Evolutionary conservation across 106 monocot species (phyloP).

Genomic region (Platanthera guangdongensis): DNA sequence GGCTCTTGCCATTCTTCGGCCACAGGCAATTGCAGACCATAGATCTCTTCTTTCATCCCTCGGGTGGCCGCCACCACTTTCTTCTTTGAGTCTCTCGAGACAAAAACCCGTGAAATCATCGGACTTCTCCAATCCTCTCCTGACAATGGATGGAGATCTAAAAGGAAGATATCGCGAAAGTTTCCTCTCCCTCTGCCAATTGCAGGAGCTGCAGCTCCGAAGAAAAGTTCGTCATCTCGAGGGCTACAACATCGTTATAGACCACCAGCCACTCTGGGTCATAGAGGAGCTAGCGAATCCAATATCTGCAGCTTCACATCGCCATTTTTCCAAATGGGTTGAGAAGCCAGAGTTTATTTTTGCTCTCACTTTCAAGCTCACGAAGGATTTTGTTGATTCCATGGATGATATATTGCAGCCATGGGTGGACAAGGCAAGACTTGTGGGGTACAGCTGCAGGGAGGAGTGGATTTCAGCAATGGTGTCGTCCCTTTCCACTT

Average conservation of each 20-base stretch:
- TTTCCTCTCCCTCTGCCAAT: conserved; percentile 76
- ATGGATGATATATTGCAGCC: conserved; percentile 97
- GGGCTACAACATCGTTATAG: conserved; percentile 39
- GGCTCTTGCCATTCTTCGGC: conserved; percentile 70
- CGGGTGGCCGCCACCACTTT: conserved; percentile 83
- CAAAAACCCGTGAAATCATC: conserved; percentile 11
- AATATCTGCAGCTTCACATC: conserved; percentile 47
- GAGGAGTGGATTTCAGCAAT: conserved; percentile 94
- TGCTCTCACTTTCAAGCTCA: conserved; percentile 74
- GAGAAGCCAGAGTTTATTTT: conserved; percentile 95
- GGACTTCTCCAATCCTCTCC: conserved; percentile 53
- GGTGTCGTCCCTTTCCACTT: conserved; percentile 56
- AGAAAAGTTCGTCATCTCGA: conserved; percentile 69
- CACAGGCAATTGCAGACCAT: conserved; percentile 92
- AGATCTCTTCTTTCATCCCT: conserved; percentile 70
- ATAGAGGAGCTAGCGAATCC: conserved; percentile 91
- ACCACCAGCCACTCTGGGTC: conserved; percentile 82
- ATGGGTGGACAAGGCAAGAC: conserved; percentile 75
- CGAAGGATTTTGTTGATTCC: conserved; percentile 70
- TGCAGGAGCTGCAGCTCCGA: conserved; percentile 81
- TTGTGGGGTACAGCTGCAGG: conserved; percentile 86
- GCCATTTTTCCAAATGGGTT: conserved; percentile 77
- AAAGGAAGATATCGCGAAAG: conserved; percentile 62
- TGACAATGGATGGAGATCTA: conserved; percentile 59
- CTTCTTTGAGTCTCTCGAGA: conserved; percentile 26